phyloP scores from a whole-genome alignment of 2,329 filamentous ascomycete species.

The Juglanconis juglandina region DNA sequence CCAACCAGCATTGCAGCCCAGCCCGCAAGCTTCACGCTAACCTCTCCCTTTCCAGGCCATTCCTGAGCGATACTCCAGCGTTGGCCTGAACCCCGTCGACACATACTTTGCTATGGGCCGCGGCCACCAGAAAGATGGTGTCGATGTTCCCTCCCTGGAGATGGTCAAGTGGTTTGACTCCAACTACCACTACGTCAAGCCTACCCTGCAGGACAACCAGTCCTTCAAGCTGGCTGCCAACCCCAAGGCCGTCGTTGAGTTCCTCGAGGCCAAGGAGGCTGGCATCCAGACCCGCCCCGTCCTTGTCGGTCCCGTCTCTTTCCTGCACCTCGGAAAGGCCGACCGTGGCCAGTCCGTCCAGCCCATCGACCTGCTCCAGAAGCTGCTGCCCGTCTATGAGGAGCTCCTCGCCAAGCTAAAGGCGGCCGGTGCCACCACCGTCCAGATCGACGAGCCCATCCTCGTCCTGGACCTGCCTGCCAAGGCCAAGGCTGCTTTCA shows the following conservation, averaged over 20 bases:
- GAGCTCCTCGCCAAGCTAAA: constrained; percentile 92
- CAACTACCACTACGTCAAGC: constrained; percentile 99
- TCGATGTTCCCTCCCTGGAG: constrained; percentile 92
- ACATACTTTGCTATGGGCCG: constrained; percentile 99
- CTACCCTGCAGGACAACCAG: constrained; percentile 95
- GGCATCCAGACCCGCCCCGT: constrained; percentile 91
- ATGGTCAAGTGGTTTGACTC: constrained; percentile 99
- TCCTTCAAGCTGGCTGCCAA: constrained; percentile 82
- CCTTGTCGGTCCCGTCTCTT: constrained; percentile 91
- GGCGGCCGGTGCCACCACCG: constrained; percentile 89
- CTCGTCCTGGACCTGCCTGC: constrained; percentile 90
- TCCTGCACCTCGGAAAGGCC: constrained; percentile 96
- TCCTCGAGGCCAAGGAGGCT: constrained; percentile 96
- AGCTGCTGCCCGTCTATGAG: constrained; percentile 91
- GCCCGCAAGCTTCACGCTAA: constrained; percentile 11
- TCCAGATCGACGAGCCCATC: constrained; percentile 97
- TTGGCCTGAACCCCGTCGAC: constrained; percentile 83
- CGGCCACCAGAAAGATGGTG: constrained; percentile 91
- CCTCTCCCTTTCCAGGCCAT: constrained; percentile 57
- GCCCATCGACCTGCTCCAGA: constrained; percentile 89
- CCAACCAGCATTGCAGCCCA: background rate
- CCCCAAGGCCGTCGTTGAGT: constrained; percentile 93
- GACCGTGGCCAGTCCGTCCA: constrained; percentile 91
- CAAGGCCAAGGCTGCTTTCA: constrained; percentile 95
- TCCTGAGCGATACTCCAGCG: constrained; percentile 88